Base-by-base conservation (phyloP, 208 protist genomes). In the Crithidia sp. region DNA sequence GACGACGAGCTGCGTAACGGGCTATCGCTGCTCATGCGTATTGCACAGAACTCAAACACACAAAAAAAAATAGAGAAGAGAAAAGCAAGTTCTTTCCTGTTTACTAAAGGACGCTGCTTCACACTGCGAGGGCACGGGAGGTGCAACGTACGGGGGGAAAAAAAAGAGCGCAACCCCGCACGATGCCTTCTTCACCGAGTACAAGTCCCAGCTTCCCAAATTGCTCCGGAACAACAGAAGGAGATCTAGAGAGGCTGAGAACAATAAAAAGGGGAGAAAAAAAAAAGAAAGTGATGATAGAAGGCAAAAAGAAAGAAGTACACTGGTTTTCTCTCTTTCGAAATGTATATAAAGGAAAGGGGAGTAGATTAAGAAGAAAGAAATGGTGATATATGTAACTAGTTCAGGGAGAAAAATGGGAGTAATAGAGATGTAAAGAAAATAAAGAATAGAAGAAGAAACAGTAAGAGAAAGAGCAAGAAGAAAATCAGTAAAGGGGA, bases 251-350 rank as follows among this genome's bases (percentile, higher is more conserved):
- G 60, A 45, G 55, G 28, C 13, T 16, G 4, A 53, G 4, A 53
- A 53, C 39, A 64, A 52, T 6, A 43, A 56, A 54, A 28, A 55
- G 39, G 17, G 60, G 40, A 65, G 36, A 64, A 39, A 61, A 57
- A 55, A 14, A n/a, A 37, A 2, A 57, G 6, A 45, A 8, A 7
- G 53, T 43, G 47, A 53, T 45, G 13, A 17, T 10, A 39, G 54
- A 58, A 65, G 17, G 55, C 8, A 8, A 57, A 58, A 64, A 58
- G 45, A 74, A 67, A 59, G 44, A 40, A n/a, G 5, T 9, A 58
- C 9, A 49, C 28, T 28, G 28, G 28, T 28, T 28, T 28, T 28
- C 28, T 28, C 28, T 28, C 28, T 28, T 28, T 28, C 28, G 28
- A 28, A 28, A 28, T 28, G 28, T 12, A 19, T 36, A 58, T 5